Conservation (phyloP, 768 basidiomycete species). For the Pseudohyphozyma bogoriensis region DNA sequence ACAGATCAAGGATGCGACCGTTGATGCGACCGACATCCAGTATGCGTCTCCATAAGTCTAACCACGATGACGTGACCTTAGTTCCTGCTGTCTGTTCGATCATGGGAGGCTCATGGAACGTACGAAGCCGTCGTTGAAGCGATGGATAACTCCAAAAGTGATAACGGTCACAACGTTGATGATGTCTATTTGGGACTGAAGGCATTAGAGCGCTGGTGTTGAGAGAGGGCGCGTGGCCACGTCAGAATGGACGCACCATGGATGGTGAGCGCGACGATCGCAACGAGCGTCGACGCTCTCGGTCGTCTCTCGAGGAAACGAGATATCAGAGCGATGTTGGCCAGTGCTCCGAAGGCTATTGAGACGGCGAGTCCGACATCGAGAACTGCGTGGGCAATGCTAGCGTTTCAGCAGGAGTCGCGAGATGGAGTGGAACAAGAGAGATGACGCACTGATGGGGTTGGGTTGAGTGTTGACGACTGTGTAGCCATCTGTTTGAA, state of each 20-base stretch:
- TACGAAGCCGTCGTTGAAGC: conserved; percentile 56
- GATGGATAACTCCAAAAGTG: conserved; percentile 54
- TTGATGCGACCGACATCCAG: conserved; percentile 71
- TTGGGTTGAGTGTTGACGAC: conserved; percentile 12
- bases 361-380: conserved; percentile 56
- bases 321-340: conserved; percentile 56
- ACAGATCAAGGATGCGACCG: conserved; percentile 53
- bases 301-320: conserved; percentile 59
- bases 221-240: conserved; percentile 35
- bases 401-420: conserved; percentile 46
- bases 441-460: conserved; percentile 49
- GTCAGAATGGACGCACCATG: conserved; percentile 38
- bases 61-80: background rate
- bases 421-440: no score
- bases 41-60: conserved; percentile 3
- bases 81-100: no score
- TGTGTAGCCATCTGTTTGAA: background rate
- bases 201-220: no score
- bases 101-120: conserved; percentile 39
- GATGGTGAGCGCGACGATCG: background rate
- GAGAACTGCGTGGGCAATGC: conserved; percentile 40
- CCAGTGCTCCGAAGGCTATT: conserved; percentile 56
- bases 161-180: conserved; percentile 56
- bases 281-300: background rate
- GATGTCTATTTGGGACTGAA: conserved; percentile 47